Evolutionary conservation across 306 rosid species (phyloP).

Genomic region (Cicer cuneatum): DNA sequence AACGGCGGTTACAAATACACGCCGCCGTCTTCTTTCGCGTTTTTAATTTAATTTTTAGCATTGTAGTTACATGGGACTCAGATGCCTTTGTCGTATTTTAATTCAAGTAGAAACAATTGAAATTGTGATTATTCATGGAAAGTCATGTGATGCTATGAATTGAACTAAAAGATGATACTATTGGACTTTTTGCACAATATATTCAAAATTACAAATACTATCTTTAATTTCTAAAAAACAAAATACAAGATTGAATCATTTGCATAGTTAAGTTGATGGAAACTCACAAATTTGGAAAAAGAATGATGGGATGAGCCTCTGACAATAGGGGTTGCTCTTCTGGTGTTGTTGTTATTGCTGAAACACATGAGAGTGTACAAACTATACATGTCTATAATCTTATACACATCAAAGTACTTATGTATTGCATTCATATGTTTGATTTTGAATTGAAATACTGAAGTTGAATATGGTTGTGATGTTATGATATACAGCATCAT

Average conservation of each 20-base stretch:
- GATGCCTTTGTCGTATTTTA: no score
- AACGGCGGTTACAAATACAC: no score
- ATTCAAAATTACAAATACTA: no score
- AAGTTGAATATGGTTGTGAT: conserved; percentile 52
- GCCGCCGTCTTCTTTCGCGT: no score
- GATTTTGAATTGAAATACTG: conserved; percentile 32
- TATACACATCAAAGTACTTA: conserved; percentile 48
- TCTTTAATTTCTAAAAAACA: no score
- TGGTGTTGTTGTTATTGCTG: conserved; percentile 32
- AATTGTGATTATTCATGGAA: no score
- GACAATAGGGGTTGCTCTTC: conserved; percentile 6
- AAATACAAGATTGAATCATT: not conserved
- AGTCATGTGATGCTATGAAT: no score
- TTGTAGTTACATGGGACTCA: no score
- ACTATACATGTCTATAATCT: conserved; percentile 61
- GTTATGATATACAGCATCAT: conserved; percentile 51
- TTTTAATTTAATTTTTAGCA: no score
- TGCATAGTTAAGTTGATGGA: not conserved
- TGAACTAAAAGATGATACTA: no score
- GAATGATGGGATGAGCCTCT: conserved; percentile 23
- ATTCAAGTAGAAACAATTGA: no score
- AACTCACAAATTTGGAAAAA: conserved; percentile 48
- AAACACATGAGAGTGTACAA: conserved; percentile 56
- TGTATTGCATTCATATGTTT: conserved; percentile 35
- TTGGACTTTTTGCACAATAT: no score